Evolutionary conservation across 192 early-diverging fungal genomes (phyloP).

Genomic region (Podila horticola): DNA sequence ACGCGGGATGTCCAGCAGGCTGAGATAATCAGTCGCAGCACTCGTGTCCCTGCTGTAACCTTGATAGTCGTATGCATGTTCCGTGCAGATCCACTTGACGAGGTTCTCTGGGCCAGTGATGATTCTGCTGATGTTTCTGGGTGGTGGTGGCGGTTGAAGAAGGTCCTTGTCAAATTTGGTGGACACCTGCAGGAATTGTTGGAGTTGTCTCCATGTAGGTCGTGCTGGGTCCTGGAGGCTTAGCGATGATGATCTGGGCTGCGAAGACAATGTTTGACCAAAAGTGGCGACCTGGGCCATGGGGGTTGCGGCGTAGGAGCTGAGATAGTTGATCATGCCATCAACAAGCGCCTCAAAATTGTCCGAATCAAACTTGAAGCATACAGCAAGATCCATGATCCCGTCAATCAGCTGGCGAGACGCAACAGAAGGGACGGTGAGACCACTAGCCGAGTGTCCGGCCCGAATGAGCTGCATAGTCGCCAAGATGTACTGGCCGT

Average conservation of each 20-base stretch:
- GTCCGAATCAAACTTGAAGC: neutral
- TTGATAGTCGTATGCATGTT: neutral
- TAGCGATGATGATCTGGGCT: too few relatives aligned
- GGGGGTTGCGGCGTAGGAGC: too few relatives aligned
- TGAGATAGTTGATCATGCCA: neutral
- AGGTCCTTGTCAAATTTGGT: neutral
- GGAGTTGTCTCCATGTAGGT: neutral
- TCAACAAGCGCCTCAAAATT: neutral
- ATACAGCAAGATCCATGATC: neutral
- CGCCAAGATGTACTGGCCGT: conserved; percentile 1
- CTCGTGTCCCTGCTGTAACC: neutral
- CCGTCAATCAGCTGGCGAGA: neutral
- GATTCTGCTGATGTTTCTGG: neutral
- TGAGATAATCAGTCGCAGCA: neutral
- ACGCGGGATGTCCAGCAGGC: neutral
- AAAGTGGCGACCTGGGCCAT: too few relatives aligned
- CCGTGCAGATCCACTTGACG: neutral
- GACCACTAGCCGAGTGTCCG: neutral
- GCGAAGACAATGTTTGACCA: too few relatives aligned
- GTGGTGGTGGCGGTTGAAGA: neutral
- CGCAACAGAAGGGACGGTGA: neutral
- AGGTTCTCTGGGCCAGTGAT: neutral
- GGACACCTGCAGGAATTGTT: neutral
- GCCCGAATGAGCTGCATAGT: neutral
- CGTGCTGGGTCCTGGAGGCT: neutral